A percentile compares a stretch with the other conserved stretches of the same genome.
phyloP scores from a whole-genome alignment of 768 basidiomycete species.

The Antrodiella citrinella region DNA sequence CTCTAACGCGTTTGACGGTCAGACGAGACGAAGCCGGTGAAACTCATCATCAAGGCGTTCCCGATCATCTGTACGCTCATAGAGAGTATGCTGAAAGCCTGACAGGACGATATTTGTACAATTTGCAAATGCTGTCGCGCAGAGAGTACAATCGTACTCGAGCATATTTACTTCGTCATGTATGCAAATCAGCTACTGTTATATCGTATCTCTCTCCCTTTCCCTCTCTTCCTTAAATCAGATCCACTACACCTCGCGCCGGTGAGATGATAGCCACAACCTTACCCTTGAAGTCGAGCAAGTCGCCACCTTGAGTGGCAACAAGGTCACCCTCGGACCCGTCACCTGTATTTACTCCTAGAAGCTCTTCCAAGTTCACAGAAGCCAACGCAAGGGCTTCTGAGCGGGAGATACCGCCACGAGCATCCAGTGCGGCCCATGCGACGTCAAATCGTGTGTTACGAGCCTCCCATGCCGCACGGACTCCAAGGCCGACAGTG shows the following conservation, averaged over 20 bases:
- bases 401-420: constrained; percentile 24
- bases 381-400: constrained; percentile 47
- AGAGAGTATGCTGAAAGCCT: not conserved
- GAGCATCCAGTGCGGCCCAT: constrained; percentile 30
- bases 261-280: constrained; percentile 28
- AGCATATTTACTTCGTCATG: too few species aligned
- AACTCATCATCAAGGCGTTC: constrained; percentile 6
- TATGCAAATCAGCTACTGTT: too few species aligned
- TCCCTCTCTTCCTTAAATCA: too few species aligned
- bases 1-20: not conserved
- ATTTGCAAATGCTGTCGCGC: too few species aligned
- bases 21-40: constrained; percentile 7
- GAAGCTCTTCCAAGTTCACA: constrained; percentile 45
- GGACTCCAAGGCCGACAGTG: constrained; percentile 46
- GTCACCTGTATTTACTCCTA: constrained; percentile 26
- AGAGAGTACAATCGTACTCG: too few species aligned
- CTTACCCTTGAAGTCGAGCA: constrained; percentile 28
- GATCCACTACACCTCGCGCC: constrained; percentile 20
- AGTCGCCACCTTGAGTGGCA: constrained; percentile 25
- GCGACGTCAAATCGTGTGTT: constrained; percentile 28
- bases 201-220: too few species aligned
- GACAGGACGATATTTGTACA: too few species aligned
- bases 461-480: constrained; percentile 22
- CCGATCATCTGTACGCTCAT: constrained; percentile 1
- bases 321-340: constrained; percentile 18